These are phyloP conservation scores for Melampsora larici-populina DNA, from an alignment of 1,284 basidiomycete species.

Conservation along the genomic window DNA sequence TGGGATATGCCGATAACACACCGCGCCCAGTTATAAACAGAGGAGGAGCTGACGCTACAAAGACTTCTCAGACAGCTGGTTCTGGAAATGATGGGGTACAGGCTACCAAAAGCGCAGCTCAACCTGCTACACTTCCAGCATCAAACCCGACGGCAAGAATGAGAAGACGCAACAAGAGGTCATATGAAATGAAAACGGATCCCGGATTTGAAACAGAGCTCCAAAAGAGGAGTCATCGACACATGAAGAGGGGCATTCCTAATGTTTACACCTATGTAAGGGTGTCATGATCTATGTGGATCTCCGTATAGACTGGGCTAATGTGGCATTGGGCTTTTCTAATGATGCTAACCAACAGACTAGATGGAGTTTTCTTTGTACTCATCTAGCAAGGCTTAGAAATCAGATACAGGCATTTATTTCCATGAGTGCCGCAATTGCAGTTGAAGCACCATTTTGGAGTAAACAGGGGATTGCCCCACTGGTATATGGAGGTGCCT, in stretches of 20 bases:
- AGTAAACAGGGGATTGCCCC: conserved; percentile 24
- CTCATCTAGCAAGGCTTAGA: conserved; percentile 24
- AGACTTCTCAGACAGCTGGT: background rate
- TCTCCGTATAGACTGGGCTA: no score
- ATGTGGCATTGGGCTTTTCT: no score
- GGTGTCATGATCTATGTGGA: background rate
- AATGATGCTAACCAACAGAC: background rate
- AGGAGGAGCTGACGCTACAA: background rate
- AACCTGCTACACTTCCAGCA: background rate
- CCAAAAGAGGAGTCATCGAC: background rate
- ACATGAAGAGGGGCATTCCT: background rate
- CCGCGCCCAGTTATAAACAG: background rate
- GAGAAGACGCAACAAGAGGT: background rate
- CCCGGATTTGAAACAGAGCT: background rate
- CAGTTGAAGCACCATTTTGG: conserved; percentile 22
- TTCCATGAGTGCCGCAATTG: conserved; percentile 6
- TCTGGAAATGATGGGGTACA: background rate
- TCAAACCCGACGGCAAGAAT: no score
- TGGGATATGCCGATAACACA: background rate
- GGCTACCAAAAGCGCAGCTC: background rate
- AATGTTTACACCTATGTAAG: background rate
- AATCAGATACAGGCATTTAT: conserved; percentile 16
- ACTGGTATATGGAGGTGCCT: conserved; percentile 13
- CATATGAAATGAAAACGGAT: background rate
- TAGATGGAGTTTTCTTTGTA: conserved; percentile 27